These are phyloP conservation scores for Leccinum broughii DNA, from an alignment of 768 basidiomycete species.

Conservation along the genomic window DNA sequence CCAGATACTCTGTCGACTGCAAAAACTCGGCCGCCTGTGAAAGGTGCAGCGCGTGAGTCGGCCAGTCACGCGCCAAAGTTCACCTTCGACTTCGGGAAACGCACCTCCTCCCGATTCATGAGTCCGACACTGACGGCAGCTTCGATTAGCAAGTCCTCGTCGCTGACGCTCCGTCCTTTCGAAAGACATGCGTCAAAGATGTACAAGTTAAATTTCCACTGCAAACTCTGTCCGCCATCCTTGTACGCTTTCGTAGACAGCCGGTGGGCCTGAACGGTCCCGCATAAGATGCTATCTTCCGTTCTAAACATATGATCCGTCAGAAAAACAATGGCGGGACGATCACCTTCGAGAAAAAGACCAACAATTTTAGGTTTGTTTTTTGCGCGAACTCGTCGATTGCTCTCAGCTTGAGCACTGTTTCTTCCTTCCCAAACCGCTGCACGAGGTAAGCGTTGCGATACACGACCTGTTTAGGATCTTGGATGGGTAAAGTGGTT, in stretches of 20 bases:
- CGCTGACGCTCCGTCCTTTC: slow-evolving; percentile 35
- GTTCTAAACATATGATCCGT: slow-evolving; percentile 24
- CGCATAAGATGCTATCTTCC: slow-evolving; percentile 38
- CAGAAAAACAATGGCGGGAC: not conserved
- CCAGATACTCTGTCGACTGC: slow-evolving; percentile 35
- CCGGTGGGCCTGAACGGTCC: slow-evolving; percentile 44
- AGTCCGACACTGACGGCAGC: slow-evolving; percentile 38
- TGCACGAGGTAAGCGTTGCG: slow-evolving; percentile 24
- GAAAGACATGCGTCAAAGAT: slow-evolving; percentile 44
- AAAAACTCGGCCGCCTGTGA: slow-evolving; percentile 42
- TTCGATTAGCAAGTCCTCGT: slow-evolving; percentile 35
- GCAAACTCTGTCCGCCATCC: slow-evolving; percentile 38
- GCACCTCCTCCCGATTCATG: slow-evolving; percentile 37
- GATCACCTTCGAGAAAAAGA: not conserved
- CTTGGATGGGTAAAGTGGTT: not conserved
- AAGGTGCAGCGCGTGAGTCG: not conserved
- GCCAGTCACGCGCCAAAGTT: not conserved
- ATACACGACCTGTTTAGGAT: slow-evolving; percentile 3
- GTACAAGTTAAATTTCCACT: slow-evolving; percentile 35
- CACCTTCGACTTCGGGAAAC: not conserved
- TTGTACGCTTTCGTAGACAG: slow-evolving; percentile 42
- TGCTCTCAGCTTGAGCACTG: slow-evolving; percentile 26
- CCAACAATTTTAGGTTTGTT: slow-evolving; percentile 27
- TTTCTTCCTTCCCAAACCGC: slow-evolving; percentile 29
- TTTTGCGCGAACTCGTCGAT: slow-evolving; percentile 26